Base-by-base conservation (phyloP, 345 rosid species). In the Leavenworthia alabamica region DNA sequence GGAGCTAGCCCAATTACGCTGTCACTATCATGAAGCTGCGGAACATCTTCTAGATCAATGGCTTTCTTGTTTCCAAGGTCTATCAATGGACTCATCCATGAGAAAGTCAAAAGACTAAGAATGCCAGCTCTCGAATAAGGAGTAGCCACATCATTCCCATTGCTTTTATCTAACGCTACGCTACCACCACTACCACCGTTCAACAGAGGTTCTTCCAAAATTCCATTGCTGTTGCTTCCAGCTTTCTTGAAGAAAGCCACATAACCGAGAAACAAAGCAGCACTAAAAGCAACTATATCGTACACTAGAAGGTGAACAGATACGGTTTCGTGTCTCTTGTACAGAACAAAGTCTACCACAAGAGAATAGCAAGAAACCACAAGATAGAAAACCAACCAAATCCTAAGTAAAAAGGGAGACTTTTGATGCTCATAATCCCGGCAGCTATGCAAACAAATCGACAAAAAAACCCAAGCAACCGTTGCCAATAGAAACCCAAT, bases 301-400 rank as follows among this genome's bases (percentile, higher is more conserved):
- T 57, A 70, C 23, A 62, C 79, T 31, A 82, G 60, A 68, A 57
- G 53, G 47, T 56, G 75, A 64, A 72, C 44, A 32, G 45, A 70
- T n/a, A 78, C 51, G 2, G 73, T 16, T 7, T 20, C 28, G 5
- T 71, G 79, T 53, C 52, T 74, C 50, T 67, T 56, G 64, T 67
- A 73, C 39, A 75, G 31, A 71, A 82, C 64, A 66, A 79, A 7
- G 50, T 83, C 95, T 48, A 86, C 60, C 46, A 79, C 78, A 53
- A 88, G 79, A 61, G 79, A 77, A 73, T 75, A 91, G 62, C 80
- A 77, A 41, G 89, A 82, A 66, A 84, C 67, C 48, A 62, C 66
- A 7, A 79, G 66, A 69, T 79, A 84, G 62, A 86, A 79, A 7
- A 60, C 82, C 83, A 86, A 79, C 96, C 95, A 91, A 28, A 84